Evolutionary conservation across 495 filamentous ascomycete genomes (phyloP), one percentile per base, ranked within the genome.

Genomic region (Xylaria acuta): DNA sequence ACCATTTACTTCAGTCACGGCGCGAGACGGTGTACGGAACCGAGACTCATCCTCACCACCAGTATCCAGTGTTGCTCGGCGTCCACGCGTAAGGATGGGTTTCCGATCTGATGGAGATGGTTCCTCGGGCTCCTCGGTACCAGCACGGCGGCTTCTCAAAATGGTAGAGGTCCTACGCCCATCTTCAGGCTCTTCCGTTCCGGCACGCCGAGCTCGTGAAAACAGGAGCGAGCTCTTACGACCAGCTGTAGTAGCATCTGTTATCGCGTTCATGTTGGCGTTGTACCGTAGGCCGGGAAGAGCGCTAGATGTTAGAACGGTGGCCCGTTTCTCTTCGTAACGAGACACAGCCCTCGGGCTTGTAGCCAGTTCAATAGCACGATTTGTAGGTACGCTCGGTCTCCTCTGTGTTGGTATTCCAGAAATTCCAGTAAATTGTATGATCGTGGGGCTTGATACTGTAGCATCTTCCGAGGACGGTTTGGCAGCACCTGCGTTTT

Each of bases 271-370:
- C 78, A 75, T 72, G 70, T 79, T 77, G 1, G 74, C 73, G 53
- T 73, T 80, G 72, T 77, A 85, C 62, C 78, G 84, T 30, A 79
- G 80, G 32, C 80, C 80, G 36, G 81, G 79, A 8, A 82, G 80
- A 64, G 80, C 77, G 40, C 82, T 85, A 16, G 83, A 73, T 63
- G 85, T 84, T 22, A 91, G 82, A 60, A 92, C 78, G 58, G 88
- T 93, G 60, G 84, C 85, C 64, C 94, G 86, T 73, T 90, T 90
- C 62, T 92, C 91, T 78, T 95, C 93, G 41, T 93, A 84, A 22
- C 92, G 90, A 74, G 90, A 91, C 53, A 90, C 82, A 11, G 91
- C 86, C 73, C 93, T 88, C 14, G 86, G 88, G 75, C 88, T 92
- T 20, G 84, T 84, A 78, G 78, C 85, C 67, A 81, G 63, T 67